These are phyloP conservation scores for Podaxis sp. DNA, from an alignment of 768 basidiomycete species.

Conservation along the genomic window DNA sequence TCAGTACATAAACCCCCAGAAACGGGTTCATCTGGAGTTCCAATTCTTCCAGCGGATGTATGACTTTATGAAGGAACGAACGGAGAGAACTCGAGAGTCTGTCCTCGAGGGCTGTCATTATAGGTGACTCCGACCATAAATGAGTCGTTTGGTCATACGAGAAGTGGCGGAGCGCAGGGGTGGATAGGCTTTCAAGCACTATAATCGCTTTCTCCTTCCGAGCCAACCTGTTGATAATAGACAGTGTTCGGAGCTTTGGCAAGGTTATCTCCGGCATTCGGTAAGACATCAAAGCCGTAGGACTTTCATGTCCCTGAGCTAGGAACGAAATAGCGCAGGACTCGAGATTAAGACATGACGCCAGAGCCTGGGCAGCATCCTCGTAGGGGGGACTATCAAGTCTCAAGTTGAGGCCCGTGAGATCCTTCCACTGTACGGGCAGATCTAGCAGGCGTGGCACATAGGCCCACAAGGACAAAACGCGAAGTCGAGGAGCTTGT, in stretches of 20 bases:
- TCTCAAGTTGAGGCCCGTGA: neutral
- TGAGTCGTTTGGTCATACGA: neutral
- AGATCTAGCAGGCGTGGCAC: neutral
- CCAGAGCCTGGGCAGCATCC: neutral
- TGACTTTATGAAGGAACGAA: neutral
- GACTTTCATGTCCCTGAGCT: neutral
- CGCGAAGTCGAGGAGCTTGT: neutral
- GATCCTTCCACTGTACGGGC: neutral
- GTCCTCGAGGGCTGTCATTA: neutral
- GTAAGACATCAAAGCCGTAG: neutral
- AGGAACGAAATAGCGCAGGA: neutral
- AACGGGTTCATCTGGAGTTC: neutral
- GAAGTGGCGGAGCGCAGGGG: conserved; percentile 1
- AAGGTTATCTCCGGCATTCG: neutral
- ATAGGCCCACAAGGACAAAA: neutral
- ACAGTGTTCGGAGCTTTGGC: neutral
- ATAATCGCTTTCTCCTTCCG: neutral
- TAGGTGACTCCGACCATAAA: neutral
- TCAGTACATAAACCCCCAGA: neutral
- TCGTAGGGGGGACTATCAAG: neutral
- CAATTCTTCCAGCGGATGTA: neutral
- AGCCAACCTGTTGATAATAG: neutral
- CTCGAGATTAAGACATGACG: neutral
- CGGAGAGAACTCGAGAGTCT: neutral
- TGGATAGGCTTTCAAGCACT: neutral